A percentile compares a stretch with the other conserved stretches of the same genome.
phyloP scores from a whole-genome alignment of 2,329 filamentous ascomycete species.

The Bipolaris zeicola region DNA sequence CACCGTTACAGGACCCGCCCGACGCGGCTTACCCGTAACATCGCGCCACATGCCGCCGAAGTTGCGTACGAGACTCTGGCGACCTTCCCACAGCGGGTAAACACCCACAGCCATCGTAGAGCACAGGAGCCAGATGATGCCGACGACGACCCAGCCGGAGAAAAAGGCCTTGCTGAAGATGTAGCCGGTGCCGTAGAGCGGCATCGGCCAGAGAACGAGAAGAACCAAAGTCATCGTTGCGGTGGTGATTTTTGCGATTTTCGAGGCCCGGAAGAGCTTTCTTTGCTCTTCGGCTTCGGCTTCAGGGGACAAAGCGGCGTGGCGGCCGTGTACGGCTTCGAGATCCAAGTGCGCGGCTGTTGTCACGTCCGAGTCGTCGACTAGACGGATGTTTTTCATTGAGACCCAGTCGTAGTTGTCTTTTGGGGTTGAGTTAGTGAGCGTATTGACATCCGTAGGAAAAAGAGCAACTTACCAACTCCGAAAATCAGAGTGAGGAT shows the following conservation, averaged over 20 bases:
- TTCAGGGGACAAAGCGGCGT: conserved; percentile 34
- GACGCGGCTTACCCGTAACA: conserved; percentile 25
- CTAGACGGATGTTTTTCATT: conserved; percentile 78
- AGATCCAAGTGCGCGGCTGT: conserved; percentile 65
- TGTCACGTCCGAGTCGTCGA: conserved; percentile 76
- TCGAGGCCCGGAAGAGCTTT: conserved; percentile 52
- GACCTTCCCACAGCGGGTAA: conserved; percentile 77
- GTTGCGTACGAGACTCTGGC: conserved; percentile 27
- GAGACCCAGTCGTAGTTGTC: conserved; percentile 84
- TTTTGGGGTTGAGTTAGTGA: conserved; percentile 65
- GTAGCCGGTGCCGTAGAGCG: conserved; percentile 82
- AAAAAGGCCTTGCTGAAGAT: conserved; percentile 83
- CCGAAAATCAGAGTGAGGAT: conserved; percentile 72
- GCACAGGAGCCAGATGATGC: conserved; percentile 78
- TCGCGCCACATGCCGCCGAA: conserved; percentile 38
- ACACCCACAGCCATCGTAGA: conserved; percentile 75
- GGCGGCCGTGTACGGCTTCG: conserved; percentile 60
- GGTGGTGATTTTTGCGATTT: conserved; percentile 63
- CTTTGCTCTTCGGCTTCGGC: conserved; percentile 47
- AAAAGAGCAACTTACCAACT: conserved; percentile 19
- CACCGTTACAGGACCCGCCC: conserved; percentile 17
- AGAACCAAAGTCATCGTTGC: conserved; percentile 70
- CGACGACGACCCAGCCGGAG: conserved; percentile 72
- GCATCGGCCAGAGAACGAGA: conserved; percentile 87
- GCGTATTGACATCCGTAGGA: not conserved